phyloP scores from a whole-genome alignment of 371 early-diverging fungal genomes.

The Antonospora locustae region DNA sequence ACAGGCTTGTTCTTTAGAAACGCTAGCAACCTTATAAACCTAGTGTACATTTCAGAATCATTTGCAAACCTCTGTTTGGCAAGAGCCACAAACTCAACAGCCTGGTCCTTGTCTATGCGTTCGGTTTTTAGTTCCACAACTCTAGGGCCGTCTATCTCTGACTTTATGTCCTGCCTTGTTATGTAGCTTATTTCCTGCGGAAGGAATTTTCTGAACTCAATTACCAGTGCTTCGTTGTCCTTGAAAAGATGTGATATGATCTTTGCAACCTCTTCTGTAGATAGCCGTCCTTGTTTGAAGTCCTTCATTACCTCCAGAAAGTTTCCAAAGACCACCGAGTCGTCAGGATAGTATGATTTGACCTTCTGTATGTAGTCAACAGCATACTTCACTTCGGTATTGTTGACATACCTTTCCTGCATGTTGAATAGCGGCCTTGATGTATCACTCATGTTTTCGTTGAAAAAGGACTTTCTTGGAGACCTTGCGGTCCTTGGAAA shows the following conservation, averaged over 20 bases:
- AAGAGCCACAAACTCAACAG: conserved; percentile 79
- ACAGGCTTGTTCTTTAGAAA: conserved; percentile 74
- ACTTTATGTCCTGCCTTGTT: not conserved
- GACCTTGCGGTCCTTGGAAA: no score
- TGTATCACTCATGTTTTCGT: no score
- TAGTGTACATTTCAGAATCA: conserved; percentile 74
- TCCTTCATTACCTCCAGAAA: conserved; percentile 98
- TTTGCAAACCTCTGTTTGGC: conserved; percentile 71
- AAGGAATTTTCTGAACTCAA: conserved; percentile 92
- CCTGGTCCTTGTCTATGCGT: no score
- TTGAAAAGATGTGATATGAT: conserved; percentile 79
- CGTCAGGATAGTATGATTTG: conserved; percentile 71
- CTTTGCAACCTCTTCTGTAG: conserved; percentile 89
- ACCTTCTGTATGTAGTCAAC: conserved; percentile 88
- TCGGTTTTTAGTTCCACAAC: no score
- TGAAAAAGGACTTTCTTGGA: no score
- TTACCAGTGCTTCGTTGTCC: conserved; percentile 74
- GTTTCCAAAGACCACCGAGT: conserved; percentile 80
- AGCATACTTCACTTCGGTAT: conserved; percentile 63
- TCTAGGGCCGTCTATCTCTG: not conserved
- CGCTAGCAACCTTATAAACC: conserved; percentile 75
- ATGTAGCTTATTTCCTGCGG: conserved; percentile 63
- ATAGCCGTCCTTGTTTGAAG: conserved; percentile 84
- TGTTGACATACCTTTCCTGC: conserved; percentile 28
- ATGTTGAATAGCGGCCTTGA: no score